phyloP scores from a whole-genome alignment of 2,329 filamentous ascomycete genomes.

The Aspergillus uvarum region DNA sequence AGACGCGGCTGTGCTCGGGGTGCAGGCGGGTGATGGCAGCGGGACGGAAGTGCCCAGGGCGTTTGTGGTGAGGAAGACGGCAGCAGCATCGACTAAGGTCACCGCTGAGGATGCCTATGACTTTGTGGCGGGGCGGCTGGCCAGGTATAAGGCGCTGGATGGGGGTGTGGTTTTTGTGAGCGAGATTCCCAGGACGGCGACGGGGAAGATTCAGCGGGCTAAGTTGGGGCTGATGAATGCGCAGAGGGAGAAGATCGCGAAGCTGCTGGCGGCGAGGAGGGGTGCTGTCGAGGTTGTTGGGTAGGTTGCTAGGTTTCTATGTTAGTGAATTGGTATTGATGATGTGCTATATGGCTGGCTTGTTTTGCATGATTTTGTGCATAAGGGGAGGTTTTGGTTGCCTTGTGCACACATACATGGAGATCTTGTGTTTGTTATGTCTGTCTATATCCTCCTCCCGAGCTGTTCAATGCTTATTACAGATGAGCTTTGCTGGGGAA shows the following conservation, averaged over 20 bases:
- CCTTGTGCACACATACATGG: too few relatives aligned
- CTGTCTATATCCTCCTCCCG: too few relatives aligned
- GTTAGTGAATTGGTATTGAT: too few relatives aligned
- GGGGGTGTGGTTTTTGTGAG: constrained; percentile 44
- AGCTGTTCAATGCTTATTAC: too few relatives aligned
- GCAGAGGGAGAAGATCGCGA: constrained; percentile 22
- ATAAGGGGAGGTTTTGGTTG: too few relatives aligned
- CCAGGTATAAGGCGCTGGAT: constrained; percentile 44
- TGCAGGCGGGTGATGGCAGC: constrained; percentile 24
- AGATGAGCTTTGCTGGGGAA: too few relatives aligned
- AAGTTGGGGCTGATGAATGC: constrained; percentile 24
- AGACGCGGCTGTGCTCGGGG: constrained; percentile 45
- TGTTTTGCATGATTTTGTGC: too few relatives aligned
- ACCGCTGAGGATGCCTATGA: constrained; percentile 37
- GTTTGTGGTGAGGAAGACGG: constrained; percentile 38
- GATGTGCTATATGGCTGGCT: too few relatives aligned
- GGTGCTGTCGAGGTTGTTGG: neutral
- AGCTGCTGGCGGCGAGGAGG: neutral
- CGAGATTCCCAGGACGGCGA: constrained; percentile 42
- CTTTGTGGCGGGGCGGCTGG: constrained; percentile 35
- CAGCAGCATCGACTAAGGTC: constrained; percentile 13
- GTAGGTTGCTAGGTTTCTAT: too few relatives aligned
- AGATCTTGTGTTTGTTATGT: neutral
- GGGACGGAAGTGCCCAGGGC: constrained; percentile 37
- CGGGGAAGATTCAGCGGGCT: constrained; percentile 43